Evolutionary conservation across 2,329 filamentous ascomycete species (phyloP), one percentile per base, ranked within the genome.

Genomic region (Fusarium anthophilum): DNA sequence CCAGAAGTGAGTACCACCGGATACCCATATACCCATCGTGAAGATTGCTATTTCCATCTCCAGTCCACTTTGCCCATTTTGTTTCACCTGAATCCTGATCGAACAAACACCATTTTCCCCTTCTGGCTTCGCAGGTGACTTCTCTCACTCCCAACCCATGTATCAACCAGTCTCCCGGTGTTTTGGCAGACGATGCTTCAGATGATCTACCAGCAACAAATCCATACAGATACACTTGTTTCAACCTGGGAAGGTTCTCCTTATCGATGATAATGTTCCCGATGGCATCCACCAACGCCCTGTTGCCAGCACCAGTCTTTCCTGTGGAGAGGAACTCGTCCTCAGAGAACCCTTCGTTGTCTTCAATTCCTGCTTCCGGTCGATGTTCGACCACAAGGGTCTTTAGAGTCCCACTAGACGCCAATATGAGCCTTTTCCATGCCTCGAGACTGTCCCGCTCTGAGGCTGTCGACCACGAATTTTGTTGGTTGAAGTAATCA

Each of bases 381-480:
- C 72, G 58, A 13, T 75, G 74, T 8, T 76, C 69, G 4, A 76
- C 6, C 1, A 75, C 63, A 12, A 76, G 37, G 6, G 65, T 73
- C 32, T 73, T 69, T 0, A 76, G 41, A 2, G 44, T 57, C 8
- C 20, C 11, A 12, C 30, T 54, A 12, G 65, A 69, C 12, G 57
- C 57, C 3, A 37, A 7, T 0, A 76, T 24, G 2, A 76, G 11
- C 1, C 9, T 28, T 13, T 30, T 43, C 65, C 72, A 76, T 13
- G 51, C n/a, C 3, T 41, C 28, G 9, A 69, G 22, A 5, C 39
- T 22, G 6, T 61, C 24, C 2, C 14, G 17, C 10, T 76, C 72
- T 1, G 74, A 57, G 0, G 3, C 2, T 2, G 5, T 20, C 17
- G 74, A 76, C 74, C 74, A 76, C 3, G 44, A 35, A 10, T 66